A percentile compares a stretch with the other conserved stretches of the same genome.
Evolutionary conservation across 108 stramenopile species (phyloP).

Genomic region (Epithemia pelagica): DNA sequence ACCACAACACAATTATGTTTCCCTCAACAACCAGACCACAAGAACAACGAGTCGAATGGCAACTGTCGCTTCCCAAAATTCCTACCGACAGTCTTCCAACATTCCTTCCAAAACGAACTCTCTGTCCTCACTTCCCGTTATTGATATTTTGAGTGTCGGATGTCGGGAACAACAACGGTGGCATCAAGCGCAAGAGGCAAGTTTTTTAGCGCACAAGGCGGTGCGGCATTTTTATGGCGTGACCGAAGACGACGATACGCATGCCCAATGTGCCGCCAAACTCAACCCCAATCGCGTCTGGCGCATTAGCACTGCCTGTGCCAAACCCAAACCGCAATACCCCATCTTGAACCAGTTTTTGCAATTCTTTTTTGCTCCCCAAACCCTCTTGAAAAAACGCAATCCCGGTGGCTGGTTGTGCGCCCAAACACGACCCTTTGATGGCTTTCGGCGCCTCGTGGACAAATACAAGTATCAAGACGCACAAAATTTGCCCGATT

Average conservation of each 20-base stretch:
- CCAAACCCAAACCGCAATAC: not conserved
- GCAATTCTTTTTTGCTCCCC: not conserved
- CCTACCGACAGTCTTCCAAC: too few species aligned
- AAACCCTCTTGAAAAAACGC: not conserved
- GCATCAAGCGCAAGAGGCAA: constrained; percentile 13
- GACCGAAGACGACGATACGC: constrained; percentile 21
- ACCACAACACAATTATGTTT: too few species aligned
- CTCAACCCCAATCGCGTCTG: not conserved
- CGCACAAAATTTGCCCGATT: constrained; percentile 25
- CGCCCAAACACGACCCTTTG: constrained; percentile 30
- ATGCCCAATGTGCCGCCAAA: constrained; percentile 3
- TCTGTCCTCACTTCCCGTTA: not conserved
- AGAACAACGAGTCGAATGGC: too few species aligned
- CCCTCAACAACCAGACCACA: too few species aligned
- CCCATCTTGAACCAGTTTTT: not conserved
- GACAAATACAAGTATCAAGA: constrained; percentile 6
- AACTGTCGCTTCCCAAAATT: too few species aligned
- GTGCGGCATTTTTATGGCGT: constrained; percentile 18
- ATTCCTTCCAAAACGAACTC: too few species aligned
- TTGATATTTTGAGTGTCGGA: constrained; percentile 21
- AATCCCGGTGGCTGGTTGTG: constrained; percentile 49
- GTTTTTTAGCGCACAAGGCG: constrained; percentile 15
- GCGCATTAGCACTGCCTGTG: not conserved
- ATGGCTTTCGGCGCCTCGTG: constrained; percentile 21
- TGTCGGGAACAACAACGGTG: constrained; percentile 2